phyloP scores from a whole-genome alignment of 208 protist species.

The Trypanosoma platydactyli region DNA sequence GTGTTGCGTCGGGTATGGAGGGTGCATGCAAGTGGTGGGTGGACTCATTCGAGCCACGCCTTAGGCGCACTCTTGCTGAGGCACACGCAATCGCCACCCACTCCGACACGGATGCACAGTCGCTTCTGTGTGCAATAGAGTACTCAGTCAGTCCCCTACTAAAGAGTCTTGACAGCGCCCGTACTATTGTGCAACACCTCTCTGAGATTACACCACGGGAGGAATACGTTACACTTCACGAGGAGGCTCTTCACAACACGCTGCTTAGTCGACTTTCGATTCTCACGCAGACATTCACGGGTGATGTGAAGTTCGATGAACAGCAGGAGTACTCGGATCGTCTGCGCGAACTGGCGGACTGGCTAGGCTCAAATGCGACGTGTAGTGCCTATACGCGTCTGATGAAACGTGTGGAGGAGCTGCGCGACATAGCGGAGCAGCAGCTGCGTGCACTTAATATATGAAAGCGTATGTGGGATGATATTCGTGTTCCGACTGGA shows the following conservation, averaged over 20 bases:
- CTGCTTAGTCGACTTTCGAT: constrained; percentile 56
- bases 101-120: background rate
- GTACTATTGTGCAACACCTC: constrained; percentile 66
- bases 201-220: constrained; percentile 70
- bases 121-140: constrained; percentile 33
- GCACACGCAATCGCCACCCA: constrained; percentile 23
- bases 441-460: constrained; percentile 7
- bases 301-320: constrained; percentile 43
- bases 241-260: constrained; percentile 53
- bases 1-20: constrained; percentile 47
- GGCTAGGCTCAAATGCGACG: constrained; percentile 80
- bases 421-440: constrained; percentile 15
- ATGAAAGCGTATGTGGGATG: background rate
- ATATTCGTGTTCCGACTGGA: background rate
- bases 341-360: constrained; percentile 77
- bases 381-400: constrained; percentile 67
- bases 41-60: constrained; percentile 21
- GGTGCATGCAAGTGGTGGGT: constrained; percentile 42
- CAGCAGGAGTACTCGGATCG: constrained; percentile 61
- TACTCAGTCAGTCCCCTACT: constrained; percentile 25
- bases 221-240: constrained; percentile 63
- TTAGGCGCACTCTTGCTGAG: constrained; percentile 27
- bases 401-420: constrained; percentile 51
- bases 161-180: constrained; percentile 47
- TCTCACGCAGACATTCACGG: constrained; percentile 57